Conservation (phyloP, 2,329 filamentous ascomycete species). For the Chaetomium globosum region DNA sequence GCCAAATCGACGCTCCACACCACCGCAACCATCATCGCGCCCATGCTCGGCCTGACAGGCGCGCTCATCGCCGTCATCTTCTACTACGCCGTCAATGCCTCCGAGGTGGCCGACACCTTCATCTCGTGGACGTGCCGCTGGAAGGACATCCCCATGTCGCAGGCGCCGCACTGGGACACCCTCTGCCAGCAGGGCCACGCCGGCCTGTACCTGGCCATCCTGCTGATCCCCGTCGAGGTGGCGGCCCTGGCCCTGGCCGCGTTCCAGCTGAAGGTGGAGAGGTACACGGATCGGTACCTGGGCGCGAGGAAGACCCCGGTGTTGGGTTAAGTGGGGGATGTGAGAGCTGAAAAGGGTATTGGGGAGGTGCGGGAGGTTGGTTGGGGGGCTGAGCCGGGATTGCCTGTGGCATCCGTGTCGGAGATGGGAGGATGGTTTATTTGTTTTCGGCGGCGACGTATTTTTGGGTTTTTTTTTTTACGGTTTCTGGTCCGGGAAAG, state of each 20-base stretch:
- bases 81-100: conserved; percentile 61
- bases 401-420: neutral
- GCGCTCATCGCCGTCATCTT: conserved; percentile 58
- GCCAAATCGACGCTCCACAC: conserved; percentile 43
- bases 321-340: conserved; percentile 16
- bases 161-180: conserved; percentile 57
- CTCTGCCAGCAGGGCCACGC: conserved; percentile 61
- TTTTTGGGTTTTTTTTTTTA: neutral
- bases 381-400: neutral
- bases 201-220: conserved; percentile 56
- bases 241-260: conserved; percentile 51
- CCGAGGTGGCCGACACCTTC: conserved; percentile 55
- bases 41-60: conserved; percentile 49
- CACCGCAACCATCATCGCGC: conserved; percentile 45
- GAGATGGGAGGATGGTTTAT: neutral
- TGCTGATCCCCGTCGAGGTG: conserved; percentile 61
- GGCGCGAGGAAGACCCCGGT: conserved; percentile 41
- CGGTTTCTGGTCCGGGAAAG: neutral
- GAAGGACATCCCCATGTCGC: conserved; percentile 55
- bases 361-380: neutral
- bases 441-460: too few relatives aligned
- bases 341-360: neutral
- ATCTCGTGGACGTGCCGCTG: conserved; percentile 67
- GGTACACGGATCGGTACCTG: conserved; percentile 43
- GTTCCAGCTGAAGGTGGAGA: conserved; percentile 51